Evolutionary conservation across 306 rosid species (phyloP), one percentile per base, ranked within the genome.

Genomic region (Vachellia pachyceras): DNA sequence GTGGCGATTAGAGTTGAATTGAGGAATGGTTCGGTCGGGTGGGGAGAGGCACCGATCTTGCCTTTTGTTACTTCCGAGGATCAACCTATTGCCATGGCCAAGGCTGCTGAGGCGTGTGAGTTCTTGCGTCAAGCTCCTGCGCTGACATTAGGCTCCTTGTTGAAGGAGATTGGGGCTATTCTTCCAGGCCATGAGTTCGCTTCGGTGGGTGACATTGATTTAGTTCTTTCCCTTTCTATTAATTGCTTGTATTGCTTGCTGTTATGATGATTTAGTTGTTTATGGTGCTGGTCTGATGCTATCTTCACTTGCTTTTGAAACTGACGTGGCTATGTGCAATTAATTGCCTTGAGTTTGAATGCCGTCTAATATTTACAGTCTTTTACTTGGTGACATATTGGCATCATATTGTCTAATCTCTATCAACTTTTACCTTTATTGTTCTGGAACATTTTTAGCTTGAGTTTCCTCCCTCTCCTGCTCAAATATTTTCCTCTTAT

Each of bases 61-160:
- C 99, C 98, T 5, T 89, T 82, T 86, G 98, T 95, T 50, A 93
- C 98, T 23, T 96, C 99, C 1, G 99, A 93, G 90, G 98, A 95
- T 76, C 98, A 93, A 83, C 70, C 86, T 1, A 84, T 79, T 0
- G 98, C 98, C 37, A 90, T 95, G 92, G 86, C 83, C 1, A 95
- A 90, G 82, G 96, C 99, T 39, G 73, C 76, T 68, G 95, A 89
- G 81, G 97, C 90, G 3, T 91, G 98, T 69, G 85, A 75, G n/a
- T 81, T 93, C 17, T 76, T 95, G 86, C 82, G 65, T 73, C 72
- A 64, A 46, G 81, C 82, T 41, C 90, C 90, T 25, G 87, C 87
- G 46, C 84, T 73, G 22, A 88, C 94, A 10, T 72, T 93, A 84
- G 91, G 90, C 52, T 86, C 89, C 6, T 44, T 89, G 72, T 75